These are phyloP conservation scores for Candida gigantensis DNA, from an alignment of 1,139 yeast species.

Conservation along the genomic window DNA sequence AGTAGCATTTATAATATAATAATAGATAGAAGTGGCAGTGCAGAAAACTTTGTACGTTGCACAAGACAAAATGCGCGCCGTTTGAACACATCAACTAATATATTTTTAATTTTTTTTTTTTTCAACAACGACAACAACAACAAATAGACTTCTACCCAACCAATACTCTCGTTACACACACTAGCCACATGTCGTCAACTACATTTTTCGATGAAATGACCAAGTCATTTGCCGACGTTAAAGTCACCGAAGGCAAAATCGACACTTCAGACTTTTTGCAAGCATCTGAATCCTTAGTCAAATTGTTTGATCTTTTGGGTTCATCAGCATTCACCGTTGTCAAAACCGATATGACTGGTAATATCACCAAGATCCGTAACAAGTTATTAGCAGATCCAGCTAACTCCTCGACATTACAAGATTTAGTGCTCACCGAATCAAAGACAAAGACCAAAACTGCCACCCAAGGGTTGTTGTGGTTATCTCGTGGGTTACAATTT, in stretches of 20 bases:
- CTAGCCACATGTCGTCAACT: too few species aligned
- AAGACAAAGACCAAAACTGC: constrained; percentile 72
- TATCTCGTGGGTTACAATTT: constrained; percentile 81
- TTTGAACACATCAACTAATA: too few species aligned
- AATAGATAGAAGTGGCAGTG: too few species aligned
- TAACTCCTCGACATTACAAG: constrained; percentile 69
- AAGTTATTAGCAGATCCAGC: constrained; percentile 68
- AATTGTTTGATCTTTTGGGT: constrained; percentile 80
- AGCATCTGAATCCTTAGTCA: constrained; percentile 82
- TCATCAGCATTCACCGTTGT: constrained; percentile 84
- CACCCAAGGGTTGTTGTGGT: constrained; percentile 90
- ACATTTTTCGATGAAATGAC: constrained; percentile 81
- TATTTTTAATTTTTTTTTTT: too few species aligned
- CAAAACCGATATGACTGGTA: constrained; percentile 87
- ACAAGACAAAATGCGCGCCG: too few species aligned
- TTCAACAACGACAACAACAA: too few species aligned
- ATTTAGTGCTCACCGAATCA: constrained; percentile 69
- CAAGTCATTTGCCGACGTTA: constrained; percentile 73
- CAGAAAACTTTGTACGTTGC: too few species aligned
- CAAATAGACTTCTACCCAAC: too few species aligned
- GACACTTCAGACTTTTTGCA: constrained; percentile 75
- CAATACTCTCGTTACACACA: too few species aligned
- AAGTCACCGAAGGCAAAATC: constrained; percentile 62
- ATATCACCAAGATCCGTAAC: constrained; percentile 71
- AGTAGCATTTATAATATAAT: too few species aligned